A percentile compares a stretch with the other conserved stretches of the same genome.
Evolutionary conservation across 306 rosid genomes (phyloP).

Genomic region (barrel medic (Medicago truncatula)): DNA sequence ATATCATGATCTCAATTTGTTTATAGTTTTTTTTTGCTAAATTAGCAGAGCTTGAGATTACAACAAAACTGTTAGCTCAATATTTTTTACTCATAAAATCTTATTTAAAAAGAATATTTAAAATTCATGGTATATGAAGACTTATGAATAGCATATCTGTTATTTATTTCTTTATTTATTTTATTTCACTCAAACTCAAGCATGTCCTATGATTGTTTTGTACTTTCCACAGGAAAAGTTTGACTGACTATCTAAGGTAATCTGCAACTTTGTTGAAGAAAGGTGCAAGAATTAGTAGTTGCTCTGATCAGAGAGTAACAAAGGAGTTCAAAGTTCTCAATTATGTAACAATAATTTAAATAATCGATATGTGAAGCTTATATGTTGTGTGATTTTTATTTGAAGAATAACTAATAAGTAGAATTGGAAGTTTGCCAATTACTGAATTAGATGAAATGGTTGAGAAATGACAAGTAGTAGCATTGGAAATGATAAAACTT

Average conservation of each 20-base stretch:
- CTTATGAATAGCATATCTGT: not conserved
- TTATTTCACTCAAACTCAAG: not conserved
- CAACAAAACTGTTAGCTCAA: not conserved
- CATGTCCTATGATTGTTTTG: not conserved
- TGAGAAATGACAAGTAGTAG: too few relatives aligned
- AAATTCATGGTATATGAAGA: too few relatives aligned
- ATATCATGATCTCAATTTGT: not conserved
- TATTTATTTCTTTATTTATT: too few relatives aligned
- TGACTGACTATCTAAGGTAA: not conserved
- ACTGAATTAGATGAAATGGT: too few relatives aligned
- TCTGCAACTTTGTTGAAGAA: not conserved
- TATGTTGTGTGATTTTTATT: not conserved
- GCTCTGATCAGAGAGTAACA: not conserved
- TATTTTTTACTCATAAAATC: too few relatives aligned
- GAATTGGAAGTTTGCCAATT: too few relatives aligned
- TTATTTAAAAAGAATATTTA: too few relatives aligned
- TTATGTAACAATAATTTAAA: not conserved
- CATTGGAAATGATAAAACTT: too few relatives aligned
- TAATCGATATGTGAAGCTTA: not conserved
- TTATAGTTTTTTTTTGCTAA: not conserved
- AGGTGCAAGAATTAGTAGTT: too few relatives aligned
- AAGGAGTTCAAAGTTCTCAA: not conserved
- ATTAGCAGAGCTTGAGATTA: not conserved
- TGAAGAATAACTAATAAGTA: too few relatives aligned
- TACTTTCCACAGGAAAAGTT: conserved; percentile 8